These are phyloP conservation scores for Fistulifera pelliculosa DNA, from an alignment of 108 stramenopile genomes.

Conservation along the genomic window DNA sequence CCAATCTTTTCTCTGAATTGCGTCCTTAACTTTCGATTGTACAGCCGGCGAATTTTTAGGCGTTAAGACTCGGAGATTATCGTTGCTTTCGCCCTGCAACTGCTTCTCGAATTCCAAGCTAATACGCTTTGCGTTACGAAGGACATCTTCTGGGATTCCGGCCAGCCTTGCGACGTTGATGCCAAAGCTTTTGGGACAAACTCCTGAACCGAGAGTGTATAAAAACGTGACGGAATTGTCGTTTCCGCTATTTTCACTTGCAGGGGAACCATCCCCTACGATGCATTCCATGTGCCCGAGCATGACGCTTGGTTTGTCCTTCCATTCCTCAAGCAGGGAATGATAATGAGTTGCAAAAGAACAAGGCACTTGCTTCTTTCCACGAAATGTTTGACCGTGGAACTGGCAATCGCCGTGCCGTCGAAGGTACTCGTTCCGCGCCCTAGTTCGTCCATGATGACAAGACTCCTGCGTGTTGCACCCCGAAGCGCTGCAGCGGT, in stretches of 20 bases:
- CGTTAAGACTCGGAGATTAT: no score
- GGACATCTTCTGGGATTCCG: constrained; percentile 89
- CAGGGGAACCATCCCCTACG: constrained; percentile 57
- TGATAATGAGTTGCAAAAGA: constrained; percentile 99
- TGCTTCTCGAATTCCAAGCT: constrained; percentile 75
- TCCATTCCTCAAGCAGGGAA: constrained; percentile 93
- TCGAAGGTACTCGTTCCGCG: constrained; percentile 96
- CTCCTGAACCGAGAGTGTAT: constrained; percentile 91
- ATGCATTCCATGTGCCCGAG: constrained; percentile 99
- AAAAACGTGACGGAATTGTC: constrained; percentile 90
- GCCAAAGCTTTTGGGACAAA: constrained; percentile 96
- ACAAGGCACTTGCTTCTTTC: constrained; percentile 77
- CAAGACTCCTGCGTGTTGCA: constrained; percentile 86
- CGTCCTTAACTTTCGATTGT: no score
- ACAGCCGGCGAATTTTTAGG: no score
- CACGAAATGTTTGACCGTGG: constrained; percentile 90
- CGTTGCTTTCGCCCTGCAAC: constrained; percentile 6
- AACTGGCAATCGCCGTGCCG: constrained; percentile 99
- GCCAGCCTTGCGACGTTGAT: constrained; percentile 98
- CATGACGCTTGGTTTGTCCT: constrained; percentile 57
- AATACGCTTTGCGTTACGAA: constrained; percentile 65
- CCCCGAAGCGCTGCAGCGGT: constrained; percentile 94
- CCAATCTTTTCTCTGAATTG: no score
- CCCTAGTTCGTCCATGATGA: constrained; percentile 98
- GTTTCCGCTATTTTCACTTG: constrained; percentile 14